phyloP scores from a whole-genome alignment of 2,329 filamentous ascomycete genomes.

The Talaromyces islandicus region DNA sequence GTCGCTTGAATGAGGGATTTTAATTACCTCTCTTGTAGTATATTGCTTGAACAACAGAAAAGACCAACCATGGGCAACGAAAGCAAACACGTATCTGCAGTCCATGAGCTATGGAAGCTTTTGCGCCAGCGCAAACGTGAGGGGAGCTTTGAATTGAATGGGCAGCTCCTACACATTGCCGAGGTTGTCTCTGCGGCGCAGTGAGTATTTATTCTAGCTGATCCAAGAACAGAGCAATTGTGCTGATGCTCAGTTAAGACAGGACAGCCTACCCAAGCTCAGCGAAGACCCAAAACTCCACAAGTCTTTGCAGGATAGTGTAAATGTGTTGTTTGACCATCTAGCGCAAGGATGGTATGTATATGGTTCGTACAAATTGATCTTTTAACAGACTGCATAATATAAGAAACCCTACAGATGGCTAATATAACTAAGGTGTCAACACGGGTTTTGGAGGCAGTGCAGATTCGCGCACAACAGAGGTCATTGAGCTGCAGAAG shows the following conservation, averaged over 20 bases:
- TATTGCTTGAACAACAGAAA: neutral
- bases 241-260: neutral
- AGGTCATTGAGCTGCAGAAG: conserved; percentile 48
- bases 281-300: neutral
- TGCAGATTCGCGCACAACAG: conserved; percentile 54
- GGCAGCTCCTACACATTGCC: neutral
- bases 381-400: too few species aligned
- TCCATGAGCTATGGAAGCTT: neutral
- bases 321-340: conserved; percentile 2
- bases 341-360: neutral
- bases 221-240: neutral
- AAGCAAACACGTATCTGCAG: neutral
- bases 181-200: neutral
- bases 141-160: neutral
- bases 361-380: neutral
- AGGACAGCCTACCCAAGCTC: neutral
- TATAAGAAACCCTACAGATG: neutral
- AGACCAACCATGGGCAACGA: neutral
- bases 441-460: conserved; percentile 64
- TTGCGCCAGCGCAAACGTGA: neutral
- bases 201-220: neutral
- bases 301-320: conserved; percentile 2
- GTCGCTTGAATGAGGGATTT: neutral
- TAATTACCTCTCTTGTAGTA: neutral
- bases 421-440: conserved; percentile 37